These are phyloP conservation scores for Chaetoceros tenuissimus DNA, from an alignment of 108 stramenopile species.

Conservation along the genomic window DNA sequence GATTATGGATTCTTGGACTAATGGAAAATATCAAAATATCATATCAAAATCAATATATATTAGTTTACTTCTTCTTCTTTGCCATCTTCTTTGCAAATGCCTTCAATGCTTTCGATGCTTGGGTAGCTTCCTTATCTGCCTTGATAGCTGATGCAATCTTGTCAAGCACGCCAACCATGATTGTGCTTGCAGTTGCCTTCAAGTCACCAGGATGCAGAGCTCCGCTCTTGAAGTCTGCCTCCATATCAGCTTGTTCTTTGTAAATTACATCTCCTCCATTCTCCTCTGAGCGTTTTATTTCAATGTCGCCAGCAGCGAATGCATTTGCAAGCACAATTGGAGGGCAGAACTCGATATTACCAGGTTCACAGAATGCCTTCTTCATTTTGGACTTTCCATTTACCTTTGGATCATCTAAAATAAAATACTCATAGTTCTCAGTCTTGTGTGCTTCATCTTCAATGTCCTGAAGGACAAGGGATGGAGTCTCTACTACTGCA, in stretches of 20 bases:
- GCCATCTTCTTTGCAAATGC: conserved; percentile 73
- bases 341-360: conserved; percentile 80
- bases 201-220: conserved; percentile 94
- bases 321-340: conserved; percentile 65
- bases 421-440: conserved; percentile 76
- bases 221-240: conserved; percentile 73
- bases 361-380: conserved; percentile 97
- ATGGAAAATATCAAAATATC: no score
- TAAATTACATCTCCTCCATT: conserved; percentile 87
- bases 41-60: neutral
- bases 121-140: conserved; percentile 62
- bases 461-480: conserved; percentile 33
- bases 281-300: conserved; percentile 55
- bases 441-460: conserved; percentile 69
- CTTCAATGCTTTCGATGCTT: conserved; percentile 82
- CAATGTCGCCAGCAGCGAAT: conserved; percentile 37
- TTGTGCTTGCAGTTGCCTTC: conserved; percentile 69
- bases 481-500: conserved; percentile 17
- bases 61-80: conserved; percentile 32
- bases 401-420: conserved; percentile 38
- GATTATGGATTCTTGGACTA: no score
- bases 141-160: conserved; percentile 83
- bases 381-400: conserved; percentile 95
- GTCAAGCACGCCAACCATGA: conserved; percentile 77
- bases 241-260: conserved; percentile 54